phyloP scores from a whole-genome alignment of 805 yeast species.

The Teunomyces tritomae region DNA sequence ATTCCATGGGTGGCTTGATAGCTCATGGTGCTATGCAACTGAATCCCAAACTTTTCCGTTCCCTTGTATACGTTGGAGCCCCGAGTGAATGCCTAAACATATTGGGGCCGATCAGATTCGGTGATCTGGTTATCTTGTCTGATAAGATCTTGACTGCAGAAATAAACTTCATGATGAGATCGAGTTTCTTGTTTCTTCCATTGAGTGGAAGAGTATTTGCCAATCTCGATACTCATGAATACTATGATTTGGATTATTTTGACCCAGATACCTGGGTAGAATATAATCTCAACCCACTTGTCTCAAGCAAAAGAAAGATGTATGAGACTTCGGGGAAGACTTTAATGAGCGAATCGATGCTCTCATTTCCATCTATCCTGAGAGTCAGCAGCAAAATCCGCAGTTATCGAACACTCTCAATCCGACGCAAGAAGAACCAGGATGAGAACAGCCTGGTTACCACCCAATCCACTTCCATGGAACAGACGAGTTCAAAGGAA shows the following conservation, averaged over 20 bases:
- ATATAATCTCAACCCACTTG: slow-evolving; percentile 73
- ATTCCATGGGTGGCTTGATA: slow-evolving; percentile 92
- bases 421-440: not conserved
- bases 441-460: not conserved
- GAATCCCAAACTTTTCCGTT: slow-evolving; percentile 67
- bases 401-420: slow-evolving; percentile 18
- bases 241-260: slow-evolving; percentile 68
- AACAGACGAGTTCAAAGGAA: not conserved
- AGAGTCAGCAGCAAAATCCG: slow-evolving; percentile 26
- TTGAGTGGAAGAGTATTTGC: slow-evolving; percentile 70
- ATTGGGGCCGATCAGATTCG: slow-evolving; percentile 79
- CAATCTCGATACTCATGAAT: slow-evolving; percentile 55
- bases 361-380: slow-evolving; percentile 22
- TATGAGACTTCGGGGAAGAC: slow-evolving; percentile 16
- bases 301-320: slow-evolving; percentile 37
- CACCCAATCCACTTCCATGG: not conserved
- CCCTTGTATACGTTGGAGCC: slow-evolving; percentile 75
- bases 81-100: slow-evolving; percentile 85
- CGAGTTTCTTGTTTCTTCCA: slow-evolving; percentile 78
- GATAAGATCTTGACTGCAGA: slow-evolving; percentile 75
- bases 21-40: slow-evolving; percentile 75
- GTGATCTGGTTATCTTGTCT: slow-evolving; percentile 75
- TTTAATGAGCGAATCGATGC: slow-evolving; percentile 1
- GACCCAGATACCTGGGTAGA: slow-evolving; percentile 79
- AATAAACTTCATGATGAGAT: slow-evolving; percentile 84